phyloP scores from a whole-genome alignment of 306 rosid species.

The Canavalia gladiata region DNA sequence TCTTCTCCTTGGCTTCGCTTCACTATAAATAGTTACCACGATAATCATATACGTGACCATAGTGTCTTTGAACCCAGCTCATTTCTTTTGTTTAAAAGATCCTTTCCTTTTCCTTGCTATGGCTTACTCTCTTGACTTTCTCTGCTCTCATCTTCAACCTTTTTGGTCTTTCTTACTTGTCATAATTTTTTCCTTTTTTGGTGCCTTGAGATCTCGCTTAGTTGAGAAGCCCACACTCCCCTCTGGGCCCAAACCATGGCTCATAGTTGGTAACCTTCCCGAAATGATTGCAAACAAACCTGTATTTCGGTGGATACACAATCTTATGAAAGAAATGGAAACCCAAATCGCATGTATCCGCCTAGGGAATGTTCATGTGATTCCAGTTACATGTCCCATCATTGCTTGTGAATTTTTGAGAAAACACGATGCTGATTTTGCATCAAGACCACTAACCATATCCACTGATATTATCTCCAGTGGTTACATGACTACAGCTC shows the following conservation, averaged over 20 bases:
- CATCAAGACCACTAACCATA: slow-evolving; percentile 40
- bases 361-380: slow-evolving; percentile 31
- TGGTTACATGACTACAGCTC: not conserved
- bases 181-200: not conserved
- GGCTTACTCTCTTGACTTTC: not conserved
- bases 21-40: not conserved
- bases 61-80: not conserved
- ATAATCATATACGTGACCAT: no score
- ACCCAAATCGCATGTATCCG: not conserved
- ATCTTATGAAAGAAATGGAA: not conserved
- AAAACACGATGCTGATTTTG: slow-evolving; percentile 42
- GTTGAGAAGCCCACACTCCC: not conserved
- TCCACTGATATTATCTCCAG: slow-evolving; percentile 4
- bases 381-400: not conserved
- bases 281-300: slow-evolving; percentile 28
- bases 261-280: not conserved
- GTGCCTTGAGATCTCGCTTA: not conserved
- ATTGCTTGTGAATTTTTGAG: not conserved
- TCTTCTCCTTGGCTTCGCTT: not conserved
- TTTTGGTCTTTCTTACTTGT: not conserved
- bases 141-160: not conserved
- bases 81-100: not conserved
- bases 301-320: not conserved
- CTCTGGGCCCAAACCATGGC: slow-evolving; percentile 18
- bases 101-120: not conserved